These are phyloP conservation scores for Bipolaris victoriae DNA, from an alignment of 2,329 filamentous ascomycete species.

Conservation along the genomic window DNA sequence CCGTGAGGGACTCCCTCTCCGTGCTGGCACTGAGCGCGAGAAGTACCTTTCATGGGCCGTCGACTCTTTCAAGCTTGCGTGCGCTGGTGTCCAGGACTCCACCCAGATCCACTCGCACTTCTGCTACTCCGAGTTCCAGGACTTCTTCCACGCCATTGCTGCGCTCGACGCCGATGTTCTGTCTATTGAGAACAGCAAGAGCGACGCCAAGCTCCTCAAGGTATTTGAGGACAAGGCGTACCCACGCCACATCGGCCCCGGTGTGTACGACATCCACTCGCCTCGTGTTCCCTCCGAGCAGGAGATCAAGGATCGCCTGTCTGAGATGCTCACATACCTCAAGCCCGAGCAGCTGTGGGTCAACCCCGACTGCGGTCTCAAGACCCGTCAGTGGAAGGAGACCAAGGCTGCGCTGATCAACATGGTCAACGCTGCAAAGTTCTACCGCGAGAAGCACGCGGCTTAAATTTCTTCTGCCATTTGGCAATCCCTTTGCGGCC, in stretches of 20 bases:
- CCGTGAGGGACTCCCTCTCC: constrained; percentile 98
- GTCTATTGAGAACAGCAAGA: constrained; percentile 99
- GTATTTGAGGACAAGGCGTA: constrained; percentile 98
- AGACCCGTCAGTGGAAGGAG: constrained; percentile 98
- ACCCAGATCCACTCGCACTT: constrained; percentile 99
- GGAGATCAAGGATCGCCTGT: constrained; percentile 97
- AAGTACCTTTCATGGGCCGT: constrained; percentile 98
- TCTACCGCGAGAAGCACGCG: constrained; percentile 88
- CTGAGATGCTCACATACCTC: constrained; percentile 95
- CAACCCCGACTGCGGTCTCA: constrained; percentile 98
- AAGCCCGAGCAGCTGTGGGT: constrained; percentile 99
- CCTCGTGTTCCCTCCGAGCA: constrained; percentile 95
- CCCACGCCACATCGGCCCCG: constrained; percentile 96
- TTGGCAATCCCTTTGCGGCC: constrained; percentile 27
- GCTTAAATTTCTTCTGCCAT: constrained; percentile 54
- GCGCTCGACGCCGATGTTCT: constrained; percentile 97
- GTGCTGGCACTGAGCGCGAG: constrained; percentile 90
- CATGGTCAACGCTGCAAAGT: constrained; percentile 98
- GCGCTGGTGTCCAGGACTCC: constrained; percentile 88
- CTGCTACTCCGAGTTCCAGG: constrained; percentile 99
- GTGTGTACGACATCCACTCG: constrained; percentile 99
- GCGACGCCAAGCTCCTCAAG: constrained; percentile 97
- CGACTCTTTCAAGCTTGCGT: constrained; percentile 95
- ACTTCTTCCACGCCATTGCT: constrained; percentile 99
- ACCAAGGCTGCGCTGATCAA: constrained; percentile 95